Evolutionary conservation across 495 filamentous ascomycete genomes (phyloP).

Genomic region (Xylaria curta): DNA sequence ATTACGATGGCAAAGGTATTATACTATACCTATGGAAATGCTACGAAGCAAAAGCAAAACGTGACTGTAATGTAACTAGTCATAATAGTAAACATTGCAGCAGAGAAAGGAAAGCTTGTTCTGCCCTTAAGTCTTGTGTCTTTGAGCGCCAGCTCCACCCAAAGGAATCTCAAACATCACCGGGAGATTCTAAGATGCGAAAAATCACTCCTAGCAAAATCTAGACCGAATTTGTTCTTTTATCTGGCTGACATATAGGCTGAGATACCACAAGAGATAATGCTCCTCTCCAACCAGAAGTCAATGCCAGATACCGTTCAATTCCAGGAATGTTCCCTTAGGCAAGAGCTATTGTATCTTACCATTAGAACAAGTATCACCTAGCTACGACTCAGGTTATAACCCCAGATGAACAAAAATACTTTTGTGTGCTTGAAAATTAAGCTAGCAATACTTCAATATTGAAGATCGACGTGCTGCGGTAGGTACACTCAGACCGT

Average conservation of each 20-base stretch:
- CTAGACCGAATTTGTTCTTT: too few species aligned
- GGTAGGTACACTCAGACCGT: background rate
- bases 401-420: background rate
- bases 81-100: background rate
- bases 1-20: background rate
- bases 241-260: too few species aligned
- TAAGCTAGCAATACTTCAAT: too few species aligned
- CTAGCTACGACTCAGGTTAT: background rate
- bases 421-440: background rate
- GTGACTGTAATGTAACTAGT: background rate
- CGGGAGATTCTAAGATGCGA: background rate
- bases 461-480: background rate
- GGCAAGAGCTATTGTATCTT: background rate
- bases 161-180: background rate
- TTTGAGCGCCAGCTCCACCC: background rate
- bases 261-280: too few species aligned
- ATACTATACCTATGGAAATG: background rate
- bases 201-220: background rate
- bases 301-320: too few species aligned
- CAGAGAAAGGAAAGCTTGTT: background rate
- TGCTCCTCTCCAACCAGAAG: too few species aligned
- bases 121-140: too few species aligned
- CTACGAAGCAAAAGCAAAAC: background rate
- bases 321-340: background rate
- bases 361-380: background rate